phyloP scores from a whole-genome alignment of 345 rosid genomes.

The Psidium guajava region DNA sequence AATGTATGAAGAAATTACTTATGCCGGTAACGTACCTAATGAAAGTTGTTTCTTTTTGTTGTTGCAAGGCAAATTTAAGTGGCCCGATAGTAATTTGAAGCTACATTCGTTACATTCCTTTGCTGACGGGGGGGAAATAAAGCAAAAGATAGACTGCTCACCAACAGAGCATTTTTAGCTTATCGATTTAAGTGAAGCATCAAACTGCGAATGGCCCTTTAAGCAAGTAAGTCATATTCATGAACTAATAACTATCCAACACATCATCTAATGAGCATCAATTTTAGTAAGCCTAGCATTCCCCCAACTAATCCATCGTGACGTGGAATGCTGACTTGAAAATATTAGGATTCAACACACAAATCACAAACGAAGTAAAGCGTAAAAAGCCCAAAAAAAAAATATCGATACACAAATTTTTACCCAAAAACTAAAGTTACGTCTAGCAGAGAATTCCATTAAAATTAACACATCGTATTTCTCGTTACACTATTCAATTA shows the following conservation, averaged over 20 bases:
- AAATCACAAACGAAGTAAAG: too few relatives aligned
- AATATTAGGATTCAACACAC: fast-evolving
- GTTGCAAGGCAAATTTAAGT: background rate
- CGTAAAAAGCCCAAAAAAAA: too few relatives aligned
- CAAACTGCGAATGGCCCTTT: background rate
- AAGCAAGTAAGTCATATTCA: background rate
- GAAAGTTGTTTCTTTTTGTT: background rate
- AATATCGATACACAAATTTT: too few relatives aligned
- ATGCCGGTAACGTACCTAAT: background rate
- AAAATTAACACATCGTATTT: too few relatives aligned
- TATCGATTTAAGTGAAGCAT: background rate
- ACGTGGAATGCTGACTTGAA: background rate
- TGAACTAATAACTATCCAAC: background rate
- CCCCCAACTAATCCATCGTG: background rate
- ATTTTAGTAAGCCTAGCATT: background rate
- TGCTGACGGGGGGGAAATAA: background rate
- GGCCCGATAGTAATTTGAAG: background rate
- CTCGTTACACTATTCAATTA: too few relatives aligned
- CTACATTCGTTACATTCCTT: background rate
- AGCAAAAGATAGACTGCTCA: background rate
- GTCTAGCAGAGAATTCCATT: too few relatives aligned
- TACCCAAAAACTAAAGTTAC: too few relatives aligned
- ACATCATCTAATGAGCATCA: background rate
- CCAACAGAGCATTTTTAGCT: background rate
- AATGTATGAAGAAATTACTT: background rate